Evolutionary conservation across 768 basidiomycete genomes (phyloP), one percentile per base, ranked within the genome.

Genomic region (Agrocybe pediades): DNA sequence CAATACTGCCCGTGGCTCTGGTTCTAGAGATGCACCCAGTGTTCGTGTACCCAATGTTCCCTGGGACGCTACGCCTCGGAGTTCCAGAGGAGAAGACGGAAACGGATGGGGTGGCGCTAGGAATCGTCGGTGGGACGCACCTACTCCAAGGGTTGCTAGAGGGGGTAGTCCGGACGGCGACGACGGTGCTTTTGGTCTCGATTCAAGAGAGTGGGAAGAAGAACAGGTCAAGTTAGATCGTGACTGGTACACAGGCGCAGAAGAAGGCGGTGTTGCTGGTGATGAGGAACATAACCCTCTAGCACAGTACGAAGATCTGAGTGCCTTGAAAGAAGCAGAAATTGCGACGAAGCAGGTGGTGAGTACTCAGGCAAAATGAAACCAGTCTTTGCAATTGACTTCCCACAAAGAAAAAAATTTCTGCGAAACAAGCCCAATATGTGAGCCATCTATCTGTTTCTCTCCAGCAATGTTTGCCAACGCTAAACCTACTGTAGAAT

Each of bases 401-500:
- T 27, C 41, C 36, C 13, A 5, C 55, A 4, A 59, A 88, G 87
- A 94, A 88, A 74, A 89, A 88, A 72, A 84, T 97, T 16, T 96
- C 95, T 1, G 97, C 97, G 4, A 80, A 88, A 53, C 95, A 98
- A 70, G 95, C 95, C 0, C 95, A 98, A 85, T 97, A 95, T 68
- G 93, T 95, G 62, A 62, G 90, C 75, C 4, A 17, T 36, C 4
- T n/a, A 36, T 6, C 1, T 3, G 39, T 46, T 15, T 16, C 29
- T 41, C 29, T 49, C 15, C 40, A 30, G 8, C 23, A 17, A 44
- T 33, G 20, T 45, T n/a, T 9, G 11, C 2, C 17, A 20, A 21
- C 36, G 52, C 56, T 68, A 40, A 64, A 62, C 27, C 8, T 58
- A 40, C 6, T 17, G 3, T 65, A 95, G 92, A 98, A 98, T 63